Evolutionary conservation across 169 alveolate species (phyloP).

Genomic region (Eimeria mitis): DNA sequence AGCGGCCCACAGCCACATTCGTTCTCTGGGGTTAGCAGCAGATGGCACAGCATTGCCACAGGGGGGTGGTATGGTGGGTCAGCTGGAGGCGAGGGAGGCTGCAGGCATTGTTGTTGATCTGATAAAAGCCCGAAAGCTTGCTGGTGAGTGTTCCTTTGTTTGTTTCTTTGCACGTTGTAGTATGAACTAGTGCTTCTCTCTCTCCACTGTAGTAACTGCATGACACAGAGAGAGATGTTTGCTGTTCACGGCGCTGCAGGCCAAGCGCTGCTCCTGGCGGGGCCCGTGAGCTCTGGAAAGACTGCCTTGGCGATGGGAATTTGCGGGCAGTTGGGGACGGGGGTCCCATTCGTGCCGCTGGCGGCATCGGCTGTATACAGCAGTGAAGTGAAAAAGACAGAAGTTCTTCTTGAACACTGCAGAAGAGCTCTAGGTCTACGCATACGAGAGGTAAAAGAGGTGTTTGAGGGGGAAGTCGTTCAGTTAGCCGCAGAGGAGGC

Average conservation of each 20-base stretch:
- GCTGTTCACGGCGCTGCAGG: conserved; percentile 91
- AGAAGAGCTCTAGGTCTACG: conserved; percentile 99
- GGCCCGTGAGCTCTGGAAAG: conserved; percentile 98
- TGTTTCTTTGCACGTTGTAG: background rate
- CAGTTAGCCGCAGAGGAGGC: conserved; percentile 96
- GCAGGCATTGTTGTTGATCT: conserved; percentile 99
- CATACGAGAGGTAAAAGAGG: conserved; percentile 99
- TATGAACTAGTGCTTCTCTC: too few relatives aligned
- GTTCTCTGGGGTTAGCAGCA: conserved; percentile 98
- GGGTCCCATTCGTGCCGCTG: conserved; percentile 99
- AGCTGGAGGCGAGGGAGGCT: conserved; percentile 99
- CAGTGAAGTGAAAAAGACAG: conserved; percentile 99
- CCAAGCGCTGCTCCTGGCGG: conserved; percentile 92
- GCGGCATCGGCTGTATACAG: conserved; percentile 99
- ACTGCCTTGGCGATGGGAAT: conserved; percentile 99
- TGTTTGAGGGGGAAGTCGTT: conserved; percentile 99
- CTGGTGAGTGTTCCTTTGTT: conserved; percentile 72
- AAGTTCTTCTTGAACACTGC: conserved; percentile 98
- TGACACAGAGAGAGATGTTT: background rate
- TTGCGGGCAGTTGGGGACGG: conserved; percentile 98
- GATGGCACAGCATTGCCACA: conserved; percentile 93
- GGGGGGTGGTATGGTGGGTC: conserved; percentile 98
- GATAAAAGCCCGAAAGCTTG: conserved; percentile 98
- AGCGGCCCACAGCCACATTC: conserved; percentile 99
- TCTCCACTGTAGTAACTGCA: background rate